Percentiles rank a stretch among this genome's conserved stretches.
phyloP scores from a whole-genome alignment of 2,329 filamentous ascomycete species.

The Pseudogymnoascus sp. region DNA sequence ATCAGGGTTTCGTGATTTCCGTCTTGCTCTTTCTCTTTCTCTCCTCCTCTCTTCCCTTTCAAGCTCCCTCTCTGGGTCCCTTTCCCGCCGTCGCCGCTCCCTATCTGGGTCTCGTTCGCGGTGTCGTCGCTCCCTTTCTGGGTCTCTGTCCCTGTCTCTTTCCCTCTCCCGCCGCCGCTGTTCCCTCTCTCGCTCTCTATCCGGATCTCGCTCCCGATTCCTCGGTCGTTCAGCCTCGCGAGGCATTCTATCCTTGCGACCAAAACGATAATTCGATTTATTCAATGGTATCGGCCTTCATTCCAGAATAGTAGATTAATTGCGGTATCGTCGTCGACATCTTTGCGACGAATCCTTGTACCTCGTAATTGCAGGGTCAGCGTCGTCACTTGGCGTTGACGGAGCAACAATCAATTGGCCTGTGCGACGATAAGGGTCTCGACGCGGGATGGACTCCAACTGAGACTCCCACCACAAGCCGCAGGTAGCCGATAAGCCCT shows the following conservation, averaged over 20 bases:
- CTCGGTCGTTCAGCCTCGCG: slow-evolving; percentile 22
- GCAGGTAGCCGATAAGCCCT: slow-evolving; percentile 8
- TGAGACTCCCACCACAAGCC: slow-evolving; percentile 5
- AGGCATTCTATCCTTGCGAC: slow-evolving; percentile 11
- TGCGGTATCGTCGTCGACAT: background rate
- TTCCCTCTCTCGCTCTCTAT: background rate
- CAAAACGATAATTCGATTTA: background rate
- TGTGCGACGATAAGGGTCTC: background rate
- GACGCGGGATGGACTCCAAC: background rate
- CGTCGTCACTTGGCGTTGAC: background rate
- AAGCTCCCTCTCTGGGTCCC: background rate
- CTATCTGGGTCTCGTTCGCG: slow-evolving; percentile 1
- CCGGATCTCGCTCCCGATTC: slow-evolving; percentile 19
- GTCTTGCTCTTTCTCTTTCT: background rate
- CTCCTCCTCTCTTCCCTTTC: slow-evolving; percentile 1
- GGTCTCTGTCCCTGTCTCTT: slow-evolving; percentile 16
- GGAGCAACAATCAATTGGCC: background rate
- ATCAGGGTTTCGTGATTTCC: background rate
- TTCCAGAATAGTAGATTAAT: background rate
- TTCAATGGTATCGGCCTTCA: background rate
- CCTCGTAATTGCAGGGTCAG: background rate
- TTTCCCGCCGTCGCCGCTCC: background rate
- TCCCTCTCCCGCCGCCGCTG: slow-evolving; percentile 12
- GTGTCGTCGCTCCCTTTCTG: slow-evolving; percentile 5
- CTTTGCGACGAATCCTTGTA: background rate